Evolutionary conservation across 176 grass and related monocot species (phyloP).

Genomic region (Oryza glaberrima): DNA sequence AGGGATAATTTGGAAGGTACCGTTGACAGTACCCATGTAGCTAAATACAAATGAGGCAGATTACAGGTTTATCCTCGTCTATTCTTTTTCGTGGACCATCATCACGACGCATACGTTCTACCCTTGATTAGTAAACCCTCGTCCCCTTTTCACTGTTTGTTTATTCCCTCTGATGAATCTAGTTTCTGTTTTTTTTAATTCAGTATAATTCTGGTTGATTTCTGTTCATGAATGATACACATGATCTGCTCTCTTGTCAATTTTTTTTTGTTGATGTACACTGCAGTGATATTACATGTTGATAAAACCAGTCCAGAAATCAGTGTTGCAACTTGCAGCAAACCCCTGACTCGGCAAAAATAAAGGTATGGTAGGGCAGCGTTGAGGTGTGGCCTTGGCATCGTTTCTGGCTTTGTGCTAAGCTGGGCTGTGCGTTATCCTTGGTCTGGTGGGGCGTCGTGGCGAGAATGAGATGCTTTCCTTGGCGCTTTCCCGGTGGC

Average conservation of each 20-base stretch:
- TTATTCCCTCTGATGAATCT: neutral
- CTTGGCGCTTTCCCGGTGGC: conserved; percentile 19
- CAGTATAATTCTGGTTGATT: neutral
- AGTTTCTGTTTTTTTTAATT: neutral
- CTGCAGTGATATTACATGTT: neutral
- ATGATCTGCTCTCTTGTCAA: neutral
- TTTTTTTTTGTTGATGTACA: neutral
- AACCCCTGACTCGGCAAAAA: neutral
- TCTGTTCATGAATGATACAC: neutral
- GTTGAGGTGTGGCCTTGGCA: neutral
- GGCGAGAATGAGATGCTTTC: conserved; percentile 50
- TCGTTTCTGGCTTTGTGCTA: neutral
- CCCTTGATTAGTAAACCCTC: conserved; percentile 14
- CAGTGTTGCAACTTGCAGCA: neutral
- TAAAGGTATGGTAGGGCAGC: neutral
- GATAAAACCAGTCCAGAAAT: neutral
- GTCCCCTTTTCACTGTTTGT: neutral
- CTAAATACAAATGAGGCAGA: conserved; percentile 49
- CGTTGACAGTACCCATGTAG: conserved; percentile 33
- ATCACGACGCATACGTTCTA: neutral
- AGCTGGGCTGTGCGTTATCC: neutral
- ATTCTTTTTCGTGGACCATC: conserved; percentile 18
- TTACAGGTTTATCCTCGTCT: conserved; percentile 38
- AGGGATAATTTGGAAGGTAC: conserved; percentile 43
- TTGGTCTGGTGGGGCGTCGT: neutral